These are phyloP conservation scores for Ocimum tenuiflorum DNA, from an alignment of 257 asterid species.

Conservation along the genomic window DNA sequence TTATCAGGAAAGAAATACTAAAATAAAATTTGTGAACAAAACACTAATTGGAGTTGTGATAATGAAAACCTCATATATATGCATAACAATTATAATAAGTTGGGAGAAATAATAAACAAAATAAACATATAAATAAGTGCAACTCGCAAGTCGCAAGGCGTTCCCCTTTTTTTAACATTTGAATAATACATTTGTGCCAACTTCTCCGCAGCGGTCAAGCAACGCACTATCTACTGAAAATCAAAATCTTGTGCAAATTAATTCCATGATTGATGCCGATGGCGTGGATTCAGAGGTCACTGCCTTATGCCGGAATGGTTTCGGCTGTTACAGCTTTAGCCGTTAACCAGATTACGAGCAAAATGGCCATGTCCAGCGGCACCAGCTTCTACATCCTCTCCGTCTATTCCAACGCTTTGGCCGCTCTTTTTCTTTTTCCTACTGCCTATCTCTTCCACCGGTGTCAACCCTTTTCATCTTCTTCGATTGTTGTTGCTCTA, in stretches of 20 bases:
- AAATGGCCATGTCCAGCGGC: conserved; percentile 44
- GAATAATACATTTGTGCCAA: neutral
- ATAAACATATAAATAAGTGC: no score
- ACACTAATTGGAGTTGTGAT: no score
- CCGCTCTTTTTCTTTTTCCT: conserved; percentile 42
- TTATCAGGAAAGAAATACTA: no score
- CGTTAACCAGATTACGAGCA: conserved; percentile 39
- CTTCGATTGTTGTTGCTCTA: neutral
- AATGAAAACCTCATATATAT: no score
- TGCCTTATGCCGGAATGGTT: conserved; percentile 41
- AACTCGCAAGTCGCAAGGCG: neutral
- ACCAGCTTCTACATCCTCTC: conserved; percentile 40
- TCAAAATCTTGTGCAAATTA: neutral
- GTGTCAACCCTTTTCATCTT: neutral
- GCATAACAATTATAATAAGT: no score
- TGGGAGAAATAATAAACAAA: no score
- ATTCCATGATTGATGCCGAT: neutral
- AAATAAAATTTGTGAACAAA: no score
- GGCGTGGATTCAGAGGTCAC: conserved; percentile 30
- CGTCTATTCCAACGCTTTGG: conserved; percentile 40
- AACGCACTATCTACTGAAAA: neutral
- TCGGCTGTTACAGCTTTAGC: conserved; percentile 38
- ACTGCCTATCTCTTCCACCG: conserved; percentile 41
- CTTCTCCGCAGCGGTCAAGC: neutral
- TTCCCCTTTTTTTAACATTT: neutral